Evolutionary conservation across 2,329 filamentous ascomycete genomes (phyloP), one percentile per base, ranked within the genome.

Genomic region (Epichloe scottii): DNA sequence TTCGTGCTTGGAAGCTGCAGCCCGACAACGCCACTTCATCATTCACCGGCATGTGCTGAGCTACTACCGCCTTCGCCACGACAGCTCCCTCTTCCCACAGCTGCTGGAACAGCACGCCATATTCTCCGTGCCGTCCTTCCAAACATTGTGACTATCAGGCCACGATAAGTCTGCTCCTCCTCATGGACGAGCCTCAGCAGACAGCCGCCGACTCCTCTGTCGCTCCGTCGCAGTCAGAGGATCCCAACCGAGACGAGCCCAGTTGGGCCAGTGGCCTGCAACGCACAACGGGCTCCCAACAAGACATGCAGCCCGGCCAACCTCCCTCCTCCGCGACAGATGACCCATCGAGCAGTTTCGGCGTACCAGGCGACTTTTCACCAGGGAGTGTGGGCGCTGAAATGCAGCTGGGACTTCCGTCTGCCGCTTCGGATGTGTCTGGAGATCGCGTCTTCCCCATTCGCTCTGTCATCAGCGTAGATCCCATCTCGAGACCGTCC

Each of bases 371-470:
- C 19, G 59, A 59, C 7, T 60, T 66, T 49, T 73, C 72, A 2
- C 68, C 71, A 15, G 71, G 66, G 66, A 73, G 71, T 51, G 57
- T 61, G 8, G 59, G 61, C 38, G 73, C 71, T 2, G 73, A 75
- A 33, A 66, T 58, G 40, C 72, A 72, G 49, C 59, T 61, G 1
- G 60, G 62, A 5, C 54, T 63, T 39, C 60, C 54, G 21, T 68
- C 64, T 2, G 56, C 58, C 11, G 56, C 59, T 45, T 68, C 67
- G n/a, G 67, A 69, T 49, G 61, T 64, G 23, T 68, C 66, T 30
- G 63, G 65, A 34, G 75, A 90, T 59, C 77, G 85, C 50, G 84
- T 91, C 5, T 91, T 87, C 51, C 87, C 87, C n/a, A 85, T 91
- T 34, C 79, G 85, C 46, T 89, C 85, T n/a, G 82, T 87, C 42